Base-by-base conservation (phyloP, 2,329 filamentous ascomycete species). In the Trichoderma brevicompactum region DNA sequence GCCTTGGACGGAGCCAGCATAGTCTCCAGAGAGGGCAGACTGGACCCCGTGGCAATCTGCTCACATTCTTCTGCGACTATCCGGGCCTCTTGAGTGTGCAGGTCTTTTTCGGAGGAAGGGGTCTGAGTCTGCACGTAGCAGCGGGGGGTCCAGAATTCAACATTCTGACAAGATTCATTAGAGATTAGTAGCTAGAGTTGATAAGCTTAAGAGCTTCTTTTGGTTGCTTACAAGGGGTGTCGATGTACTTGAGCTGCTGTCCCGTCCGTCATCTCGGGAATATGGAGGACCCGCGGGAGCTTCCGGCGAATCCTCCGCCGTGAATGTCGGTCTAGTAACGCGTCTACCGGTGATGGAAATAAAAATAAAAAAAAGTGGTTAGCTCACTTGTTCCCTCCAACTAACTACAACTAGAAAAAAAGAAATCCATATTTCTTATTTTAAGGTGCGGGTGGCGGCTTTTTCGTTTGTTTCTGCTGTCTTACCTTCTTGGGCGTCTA, bases 401-500 rank as follows among this genome's bases (percentile, higher is more conserved):
- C 50, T 19, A 53, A 19, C 34, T 36, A 23, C 34, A 55, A 41
- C 36, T 40, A 28, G 12, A 41, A 23, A 53, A 6, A 19, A 19
- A 8, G 9, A 19, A 23, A 8, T 52, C 28, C 48, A 34, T 34
- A 50, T 32, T 32, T 34, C 28, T 32, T 15, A 32, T 32, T 23
- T 7, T 1, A 4, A 8, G 34, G 7, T 34, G 48, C 32, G 15
- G 15, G 48, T 13, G 8, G 17, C 34, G 34, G n/a, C n/a, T 1
- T 8, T 53, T 13, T n/a, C 19, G n/a, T n/a, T 12, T 50, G 13
- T 2, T n/a, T 52, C 15, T 7, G 6, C 8, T 23, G n/a, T 36
- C 34, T 54, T 54, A 55, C 52, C 52, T 55, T 7, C 52, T 55
- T 8, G 52, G 52, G 0, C 52, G 52, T 55, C 52, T 40, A 41